Conservation (phyloP, 352 stramenopile genomes). For the Pythium grandisporangium region DNA sequence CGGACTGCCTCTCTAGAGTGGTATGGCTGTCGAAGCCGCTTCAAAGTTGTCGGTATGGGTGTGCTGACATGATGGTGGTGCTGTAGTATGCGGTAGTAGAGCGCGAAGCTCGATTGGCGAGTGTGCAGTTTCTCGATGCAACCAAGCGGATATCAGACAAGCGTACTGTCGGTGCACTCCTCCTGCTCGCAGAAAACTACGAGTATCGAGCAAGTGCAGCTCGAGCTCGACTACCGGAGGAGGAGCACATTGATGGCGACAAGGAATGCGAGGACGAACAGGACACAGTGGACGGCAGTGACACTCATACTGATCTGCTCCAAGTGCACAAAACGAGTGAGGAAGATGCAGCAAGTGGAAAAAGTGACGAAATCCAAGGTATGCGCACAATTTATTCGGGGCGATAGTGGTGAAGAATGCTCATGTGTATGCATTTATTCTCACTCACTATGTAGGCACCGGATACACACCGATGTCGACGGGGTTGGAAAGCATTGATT, state of each 20-base stretch:
- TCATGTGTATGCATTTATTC: neutral
- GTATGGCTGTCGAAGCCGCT: neutral
- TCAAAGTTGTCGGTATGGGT: neutral
- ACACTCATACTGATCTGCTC: too few relatives aligned
- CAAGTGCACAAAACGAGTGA: too few relatives aligned
- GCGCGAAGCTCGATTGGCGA: constrained; percentile 61
- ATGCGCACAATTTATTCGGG: too few relatives aligned
- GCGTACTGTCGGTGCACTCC: constrained; percentile 56
- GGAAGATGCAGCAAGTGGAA: neutral
- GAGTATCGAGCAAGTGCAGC: constrained; percentile 64
- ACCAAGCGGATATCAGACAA: constrained; percentile 44
- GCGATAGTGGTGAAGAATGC: too few relatives aligned
- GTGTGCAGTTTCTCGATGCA: constrained; percentile 57
- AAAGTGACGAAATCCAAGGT: neutral
- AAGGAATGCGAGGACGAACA: too few relatives aligned
- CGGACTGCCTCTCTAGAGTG: neutral
- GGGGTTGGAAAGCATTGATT: constrained; percentile 18
- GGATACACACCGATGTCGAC: constrained; percentile 17
- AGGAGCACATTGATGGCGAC: constrained; percentile 15
- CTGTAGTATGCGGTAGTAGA: constrained; percentile 40
- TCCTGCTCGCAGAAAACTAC: constrained; percentile 73
- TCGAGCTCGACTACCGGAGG: constrained; percentile 15
- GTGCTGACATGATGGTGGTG: neutral
- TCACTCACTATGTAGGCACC: neutral
- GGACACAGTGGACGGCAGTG: too few relatives aligned